A percentile compares a stretch with the other conserved stretches of the same genome.
phyloP scores from a whole-genome alignment of 129 eudicot species.

The Flaveria robusta region DNA sequence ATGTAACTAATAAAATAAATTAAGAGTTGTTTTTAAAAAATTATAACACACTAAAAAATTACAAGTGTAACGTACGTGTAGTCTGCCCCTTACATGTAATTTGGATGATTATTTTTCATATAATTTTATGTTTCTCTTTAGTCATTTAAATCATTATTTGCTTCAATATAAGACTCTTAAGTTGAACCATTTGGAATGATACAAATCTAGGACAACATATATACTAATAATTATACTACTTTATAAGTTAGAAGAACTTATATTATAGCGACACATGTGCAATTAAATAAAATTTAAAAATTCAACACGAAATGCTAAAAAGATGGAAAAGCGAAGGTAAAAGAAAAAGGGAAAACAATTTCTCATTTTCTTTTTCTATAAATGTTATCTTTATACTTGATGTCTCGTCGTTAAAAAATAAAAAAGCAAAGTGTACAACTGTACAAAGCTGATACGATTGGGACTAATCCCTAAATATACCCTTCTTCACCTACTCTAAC shows the following conservation, averaged over 20 bases:
- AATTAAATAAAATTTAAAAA: background rate
- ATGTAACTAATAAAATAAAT: no score
- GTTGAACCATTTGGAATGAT: no score
- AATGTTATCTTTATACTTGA: conserved; percentile 28
- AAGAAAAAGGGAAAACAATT: conserved; percentile 14
- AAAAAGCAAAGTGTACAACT: conserved; percentile 6
- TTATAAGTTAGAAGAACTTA: background rate
- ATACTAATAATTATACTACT: background rate
- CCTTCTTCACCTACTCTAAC: background rate
- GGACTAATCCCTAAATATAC: conserved; percentile 22
- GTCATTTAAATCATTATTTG: background rate
- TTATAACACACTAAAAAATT: no score
- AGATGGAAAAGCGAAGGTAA: conserved; percentile 18
- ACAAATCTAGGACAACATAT: background rate
- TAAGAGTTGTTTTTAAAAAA: no score
- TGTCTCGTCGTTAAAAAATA: conserved; percentile 29
- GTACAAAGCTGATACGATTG: conserved; percentile 25
- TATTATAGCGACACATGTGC: background rate
- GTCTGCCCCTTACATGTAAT: no score
- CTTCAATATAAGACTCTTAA: background rate
- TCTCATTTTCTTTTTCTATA: conserved; percentile 27
- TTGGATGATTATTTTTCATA: background rate
- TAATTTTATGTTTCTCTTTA: background rate
- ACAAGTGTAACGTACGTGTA: no score
- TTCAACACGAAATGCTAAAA: background rate